Base-by-base conservation (phyloP, 371 early-diverging fungal genomes). In the Circinella minor region DNA sequence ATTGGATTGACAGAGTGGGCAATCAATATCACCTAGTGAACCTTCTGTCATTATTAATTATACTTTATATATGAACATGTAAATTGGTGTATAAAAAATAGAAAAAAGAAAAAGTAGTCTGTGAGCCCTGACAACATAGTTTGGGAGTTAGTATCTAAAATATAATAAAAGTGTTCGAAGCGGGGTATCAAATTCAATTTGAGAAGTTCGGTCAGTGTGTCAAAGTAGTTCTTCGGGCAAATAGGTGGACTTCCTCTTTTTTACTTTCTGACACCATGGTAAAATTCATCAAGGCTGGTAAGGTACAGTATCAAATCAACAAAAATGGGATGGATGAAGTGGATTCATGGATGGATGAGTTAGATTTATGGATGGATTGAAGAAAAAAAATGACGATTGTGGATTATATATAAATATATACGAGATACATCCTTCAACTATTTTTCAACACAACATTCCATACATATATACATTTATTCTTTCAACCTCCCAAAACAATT, bases 211-310 rank as follows among this genome's bases (percentile, higher is more conserved):
- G 47, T 1, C 47, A 11, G 47, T 11, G 47, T 9, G 9, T 51
- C 51, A n/a, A 51, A 51, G 51, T n/a, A 17, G 51, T 51, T 27
- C 14, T 14, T 8, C 51, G 14, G 14, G 51, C 17, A 51, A 51
- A 51, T 51, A 51, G 27, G 15, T 51, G 51, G 51, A 49, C 68
- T 47, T 67, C 57, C 71, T 66, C 71, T 65, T 67, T 71, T 63
- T 73, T 74, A 77, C 74, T 79, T 74, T 73, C 69, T 69, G 74
- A 73, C 72, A 81, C 66, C 47, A 91, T 91, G 91, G 91, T 90
- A 85, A 91, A 90, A 81, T 91, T 92, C 90, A 81, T 92, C 73
- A 91, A 92, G 87, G 85, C 84, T 79, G 89, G 89, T 75, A 91
- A 89, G 85, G 85, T 84, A 79, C 17, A 66, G 27, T 39, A 11